Evolutionary conservation across 352 stramenopile species (phyloP).

Genomic region (Pythium sukuiense): DNA sequence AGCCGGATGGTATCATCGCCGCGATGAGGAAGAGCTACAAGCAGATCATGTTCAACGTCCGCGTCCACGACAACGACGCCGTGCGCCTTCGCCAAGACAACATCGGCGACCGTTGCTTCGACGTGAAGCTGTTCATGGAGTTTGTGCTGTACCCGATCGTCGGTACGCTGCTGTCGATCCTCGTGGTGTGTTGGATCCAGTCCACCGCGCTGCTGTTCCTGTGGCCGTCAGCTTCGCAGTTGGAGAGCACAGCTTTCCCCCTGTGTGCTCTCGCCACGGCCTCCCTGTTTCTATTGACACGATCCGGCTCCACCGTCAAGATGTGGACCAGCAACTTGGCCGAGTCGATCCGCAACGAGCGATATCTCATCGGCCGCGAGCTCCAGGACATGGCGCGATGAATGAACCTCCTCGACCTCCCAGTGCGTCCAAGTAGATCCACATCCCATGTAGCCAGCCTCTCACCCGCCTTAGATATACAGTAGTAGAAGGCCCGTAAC

Average conservation of each 20-base stretch:
- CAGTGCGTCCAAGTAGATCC: background rate
- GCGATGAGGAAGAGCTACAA: constrained; percentile 63
- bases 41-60: constrained; percentile 71
- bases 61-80: constrained; percentile 68
- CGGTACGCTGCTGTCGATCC: constrained; percentile 44
- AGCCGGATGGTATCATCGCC: constrained; percentile 53
- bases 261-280: constrained; percentile 37
- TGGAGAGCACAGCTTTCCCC: constrained; percentile 54
- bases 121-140: constrained; percentile 60
- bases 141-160: constrained; percentile 63
- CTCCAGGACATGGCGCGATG: constrained; percentile 86
- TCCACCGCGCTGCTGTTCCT: constrained; percentile 42
- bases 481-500: background rate
- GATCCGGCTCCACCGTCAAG: constrained; percentile 35
- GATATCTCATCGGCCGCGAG: constrained; percentile 84
- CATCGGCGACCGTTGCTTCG: constrained; percentile 70
- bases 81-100: constrained; percentile 58
- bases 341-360: constrained; percentile 87
- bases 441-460: background rate
- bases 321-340: constrained; percentile 69
- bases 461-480: background rate
- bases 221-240: constrained; percentile 40
- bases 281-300: constrained; percentile 4
- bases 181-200: constrained; percentile 56
- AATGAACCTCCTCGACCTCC: background rate